These are phyloP conservation scores for Rehmannia glutinosa DNA, from an alignment of 257 asterid species.

Conservation along the genomic window DNA sequence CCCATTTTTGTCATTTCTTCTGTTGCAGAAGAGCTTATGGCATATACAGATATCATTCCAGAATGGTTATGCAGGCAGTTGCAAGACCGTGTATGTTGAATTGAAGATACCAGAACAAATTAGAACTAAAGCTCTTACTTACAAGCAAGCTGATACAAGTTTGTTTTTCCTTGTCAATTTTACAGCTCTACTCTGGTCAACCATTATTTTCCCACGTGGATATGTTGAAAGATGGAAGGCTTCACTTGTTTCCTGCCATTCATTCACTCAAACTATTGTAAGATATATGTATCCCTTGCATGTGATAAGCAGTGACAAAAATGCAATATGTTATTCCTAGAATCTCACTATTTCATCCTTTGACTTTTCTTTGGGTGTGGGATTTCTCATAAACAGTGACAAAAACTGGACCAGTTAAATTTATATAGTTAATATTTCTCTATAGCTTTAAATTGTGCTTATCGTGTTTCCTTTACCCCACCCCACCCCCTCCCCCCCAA, in stretches of 20 bases:
- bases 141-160: constrained; percentile 2
- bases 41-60: constrained; percentile 69
- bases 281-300: constrained; percentile 25
- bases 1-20: constrained; percentile 78
- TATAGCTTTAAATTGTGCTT: no score
- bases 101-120: not conserved
- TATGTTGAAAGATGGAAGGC: constrained; percentile 61
- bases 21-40: constrained; percentile 78
- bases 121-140: constrained; percentile 10
- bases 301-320: not conserved
- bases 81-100: constrained; percentile 60
- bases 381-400: no score
- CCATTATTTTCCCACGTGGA: constrained; percentile 61
- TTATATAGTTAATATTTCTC: no score
- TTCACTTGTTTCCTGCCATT: constrained; percentile 60
- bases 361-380: not conserved
- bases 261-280: constrained; percentile 72
- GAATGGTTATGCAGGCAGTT: constrained; percentile 75
- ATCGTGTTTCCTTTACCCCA: no score
- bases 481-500: no score
- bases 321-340: not conserved
- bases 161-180: not conserved
- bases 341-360: not conserved
- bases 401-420: no score
- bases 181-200: constrained; percentile 72